Evolutionary conservation across 164 flowering plant species (phyloP).

Genomic region (Magnolia sinica): DNA sequence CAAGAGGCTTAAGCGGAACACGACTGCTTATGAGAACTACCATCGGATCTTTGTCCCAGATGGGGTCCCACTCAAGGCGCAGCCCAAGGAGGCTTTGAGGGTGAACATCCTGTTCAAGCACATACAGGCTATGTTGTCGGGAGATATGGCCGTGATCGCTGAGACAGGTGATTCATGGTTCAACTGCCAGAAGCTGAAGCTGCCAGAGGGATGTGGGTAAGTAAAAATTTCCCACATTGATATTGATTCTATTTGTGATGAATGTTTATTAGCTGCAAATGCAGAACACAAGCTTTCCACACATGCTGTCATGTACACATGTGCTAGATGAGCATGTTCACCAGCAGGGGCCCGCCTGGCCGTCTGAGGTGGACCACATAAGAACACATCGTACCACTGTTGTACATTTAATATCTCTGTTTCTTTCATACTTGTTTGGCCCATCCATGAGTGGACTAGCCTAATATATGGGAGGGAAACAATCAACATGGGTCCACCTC

Average conservation of each 20-base stretch:
- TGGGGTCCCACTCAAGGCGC: slow-evolving; percentile 45
- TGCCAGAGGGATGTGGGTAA: slow-evolving; percentile 82
- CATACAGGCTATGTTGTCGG: slow-evolving; percentile 63
- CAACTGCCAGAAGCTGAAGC: slow-evolving; percentile 71
- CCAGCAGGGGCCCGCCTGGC: too few relatives aligned
- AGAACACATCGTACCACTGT: too few relatives aligned
- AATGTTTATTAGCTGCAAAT: too few relatives aligned
- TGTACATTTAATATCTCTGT: too few relatives aligned
- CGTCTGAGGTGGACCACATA: too few relatives aligned
- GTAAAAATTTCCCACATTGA: background rate
- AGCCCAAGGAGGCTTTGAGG: slow-evolving; percentile 58
- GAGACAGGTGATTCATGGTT: slow-evolving; percentile 94
- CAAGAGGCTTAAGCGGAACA: slow-evolving; percentile 49
- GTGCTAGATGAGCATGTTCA: too few relatives aligned
- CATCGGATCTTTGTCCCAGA: slow-evolving; percentile 64
- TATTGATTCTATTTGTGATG: background rate
- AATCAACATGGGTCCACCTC: too few relatives aligned
- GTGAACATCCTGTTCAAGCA: slow-evolving; percentile 77
- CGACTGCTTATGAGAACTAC: slow-evolving; percentile 63
- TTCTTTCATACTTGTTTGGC: too few relatives aligned
- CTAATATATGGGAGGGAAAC: too few relatives aligned
- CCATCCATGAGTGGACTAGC: too few relatives aligned
- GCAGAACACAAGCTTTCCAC: too few relatives aligned
- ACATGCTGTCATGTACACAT: too few relatives aligned
- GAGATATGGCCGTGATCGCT: slow-evolving; percentile 64